Conservation (phyloP, 352 stramenopile species). For the Aphanomyces euteiches region DNA sequence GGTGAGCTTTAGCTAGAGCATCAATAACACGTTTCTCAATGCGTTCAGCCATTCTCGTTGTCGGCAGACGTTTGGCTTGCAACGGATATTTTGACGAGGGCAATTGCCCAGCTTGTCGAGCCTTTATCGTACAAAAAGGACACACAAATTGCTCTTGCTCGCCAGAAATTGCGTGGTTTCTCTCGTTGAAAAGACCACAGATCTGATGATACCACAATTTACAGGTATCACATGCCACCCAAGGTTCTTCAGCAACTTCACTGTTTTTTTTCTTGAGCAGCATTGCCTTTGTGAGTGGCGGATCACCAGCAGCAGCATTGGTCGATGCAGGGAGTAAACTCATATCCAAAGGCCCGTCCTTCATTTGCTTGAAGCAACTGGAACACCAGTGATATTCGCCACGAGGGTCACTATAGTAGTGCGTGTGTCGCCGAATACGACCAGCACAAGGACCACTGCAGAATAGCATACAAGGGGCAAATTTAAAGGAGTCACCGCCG, state of each 20-base stretch:
- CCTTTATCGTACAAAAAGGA: slow-evolving; percentile 83
- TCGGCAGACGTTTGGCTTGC: slow-evolving; percentile 70
- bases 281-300: slow-evolving; percentile 89
- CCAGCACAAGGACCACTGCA: slow-evolving; percentile 80
- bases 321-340: slow-evolving; percentile 50
- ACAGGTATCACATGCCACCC: slow-evolving; percentile 98
- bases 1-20: slow-evolving; percentile 63
- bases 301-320: slow-evolving; percentile 44
- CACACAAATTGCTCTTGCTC: slow-evolving; percentile 85
- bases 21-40: slow-evolving; percentile 79
- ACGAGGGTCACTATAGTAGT: slow-evolving; percentile 83
- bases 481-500: slow-evolving; percentile 87
- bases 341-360: slow-evolving; percentile 90
- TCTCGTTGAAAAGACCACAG: slow-evolving; percentile 99
- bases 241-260: slow-evolving; percentile 95
- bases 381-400: slow-evolving; percentile 86
- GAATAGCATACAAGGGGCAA: slow-evolving; percentile 86
- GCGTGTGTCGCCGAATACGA: slow-evolving; percentile 78
- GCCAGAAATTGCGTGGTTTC: slow-evolving; percentile 93
- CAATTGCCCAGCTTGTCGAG: slow-evolving; percentile 63
- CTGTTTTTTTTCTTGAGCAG: slow-evolving; percentile 98
- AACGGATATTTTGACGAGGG: slow-evolving; percentile 76
- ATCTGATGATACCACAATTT: slow-evolving; percentile 99
- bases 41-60: slow-evolving; percentile 78
- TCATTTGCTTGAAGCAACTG: slow-evolving; percentile 88